Conservation (phyloP, 208 protist genomes). For the Zelonia costaricensis region DNA sequence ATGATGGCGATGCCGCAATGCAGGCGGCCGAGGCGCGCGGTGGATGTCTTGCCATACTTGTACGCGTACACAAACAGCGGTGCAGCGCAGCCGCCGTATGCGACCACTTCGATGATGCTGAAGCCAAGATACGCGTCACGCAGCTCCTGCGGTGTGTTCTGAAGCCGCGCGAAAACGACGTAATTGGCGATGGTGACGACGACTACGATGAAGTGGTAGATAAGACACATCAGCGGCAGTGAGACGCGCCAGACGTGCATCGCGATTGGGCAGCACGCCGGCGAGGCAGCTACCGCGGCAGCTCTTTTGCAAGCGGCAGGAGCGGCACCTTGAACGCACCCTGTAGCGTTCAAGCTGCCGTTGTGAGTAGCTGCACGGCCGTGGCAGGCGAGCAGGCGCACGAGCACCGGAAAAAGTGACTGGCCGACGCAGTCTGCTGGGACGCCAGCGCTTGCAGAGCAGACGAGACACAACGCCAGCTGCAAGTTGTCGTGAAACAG, state of each 20-base stretch:
- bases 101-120: conserved; percentile 48
- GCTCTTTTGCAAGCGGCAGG: too few relatives aligned
- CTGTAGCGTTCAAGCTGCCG: too few relatives aligned
- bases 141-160: conserved; percentile 1
- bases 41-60: conserved; percentile 67
- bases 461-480: too few relatives aligned
- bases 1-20: conserved; percentile 55
- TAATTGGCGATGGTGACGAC: conserved; percentile 62
- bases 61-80: conserved; percentile 84
- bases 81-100: conserved; percentile 36
- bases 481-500: too few relatives aligned
- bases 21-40: conserved; percentile 30
- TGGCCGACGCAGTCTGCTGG: too few relatives aligned
- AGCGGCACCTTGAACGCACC: too few relatives aligned
- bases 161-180: conserved; percentile 33
- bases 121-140: conserved; percentile 57
- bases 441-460: too few relatives aligned
- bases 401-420: too few relatives aligned
- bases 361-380: too few relatives aligned
- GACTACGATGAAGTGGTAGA: conserved; percentile 63
- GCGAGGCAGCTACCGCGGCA: not conserved
- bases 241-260: conserved; percentile 21
- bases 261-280: not conserved
- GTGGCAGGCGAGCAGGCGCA: too few relatives aligned
- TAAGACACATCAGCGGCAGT: conserved; percentile 57